phyloP scores from a whole-genome alignment of 768 basidiomycete species.

The Ephemerocybe angulata region DNA sequence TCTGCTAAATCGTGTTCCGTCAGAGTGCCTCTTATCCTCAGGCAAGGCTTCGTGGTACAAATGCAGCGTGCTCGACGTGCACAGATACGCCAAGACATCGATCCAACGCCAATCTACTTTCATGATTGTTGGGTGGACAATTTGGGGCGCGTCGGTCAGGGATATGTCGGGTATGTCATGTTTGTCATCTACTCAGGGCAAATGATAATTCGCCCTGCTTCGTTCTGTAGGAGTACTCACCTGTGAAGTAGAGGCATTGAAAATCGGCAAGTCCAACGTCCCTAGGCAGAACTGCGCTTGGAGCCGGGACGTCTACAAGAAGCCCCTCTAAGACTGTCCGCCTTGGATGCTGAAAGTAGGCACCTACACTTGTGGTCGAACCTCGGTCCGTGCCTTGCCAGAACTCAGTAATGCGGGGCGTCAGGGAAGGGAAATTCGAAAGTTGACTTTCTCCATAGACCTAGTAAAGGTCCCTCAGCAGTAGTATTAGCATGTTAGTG shows the following conservation, averaged over 20 bases:
- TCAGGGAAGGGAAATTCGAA: slow-evolving; percentile 52
- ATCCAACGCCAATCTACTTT: slow-evolving; percentile 60
- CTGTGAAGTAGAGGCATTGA: slow-evolving; percentile 57
- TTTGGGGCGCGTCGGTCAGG: slow-evolving; percentile 13
- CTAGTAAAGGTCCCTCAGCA: slow-evolving; percentile 24
- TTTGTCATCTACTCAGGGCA: background rate
- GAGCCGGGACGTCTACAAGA: slow-evolving; percentile 64
- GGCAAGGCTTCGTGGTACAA: slow-evolving; percentile 63
- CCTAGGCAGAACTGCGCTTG: slow-evolving; percentile 27
- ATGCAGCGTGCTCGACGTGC: slow-evolving; percentile 68
- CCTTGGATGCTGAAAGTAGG: slow-evolving; percentile 80
- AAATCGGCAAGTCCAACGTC: slow-evolving; percentile 38
- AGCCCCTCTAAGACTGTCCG: slow-evolving; percentile 70
- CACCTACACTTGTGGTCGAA: slow-evolving; percentile 50
- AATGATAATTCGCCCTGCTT: background rate
- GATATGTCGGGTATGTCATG: background rate
- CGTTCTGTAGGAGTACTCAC: slow-evolving; percentile 25
- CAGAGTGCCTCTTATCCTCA: slow-evolving; percentile 39
- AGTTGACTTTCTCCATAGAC: slow-evolving; percentile 74
- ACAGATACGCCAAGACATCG: slow-evolving; percentile 62
- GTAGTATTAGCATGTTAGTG: background rate
- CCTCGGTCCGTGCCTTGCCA: slow-evolving; percentile 53
- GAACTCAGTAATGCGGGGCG: slow-evolving; percentile 58
- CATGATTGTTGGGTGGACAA: slow-evolving; percentile 47
- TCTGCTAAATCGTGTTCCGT: slow-evolving; percentile 27